Base-by-base conservation (phyloP, 306 rosid genomes). In the Biancaea sappan region DNA sequence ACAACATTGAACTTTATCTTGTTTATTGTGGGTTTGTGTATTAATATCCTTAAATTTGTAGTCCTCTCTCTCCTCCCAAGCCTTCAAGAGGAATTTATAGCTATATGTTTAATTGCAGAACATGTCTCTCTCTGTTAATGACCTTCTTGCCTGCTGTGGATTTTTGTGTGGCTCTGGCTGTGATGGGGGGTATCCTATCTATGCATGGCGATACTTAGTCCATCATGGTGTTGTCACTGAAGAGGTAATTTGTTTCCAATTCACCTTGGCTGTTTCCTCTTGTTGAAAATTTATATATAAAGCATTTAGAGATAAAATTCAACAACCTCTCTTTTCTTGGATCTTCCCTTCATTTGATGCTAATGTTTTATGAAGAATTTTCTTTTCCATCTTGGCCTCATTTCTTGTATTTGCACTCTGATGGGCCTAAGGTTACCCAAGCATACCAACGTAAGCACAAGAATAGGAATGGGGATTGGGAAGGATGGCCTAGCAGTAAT, bases 211-310 rank as follows among this genome's bases (percentile, higher is more conserved):
- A 73, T 90, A 94, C 84, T 82, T 91, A 46, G 79, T 79, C 70
- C 84, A 84, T 78, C 89, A 88, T 3, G 98, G 98, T 75, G 97
- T 94, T 77, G 97, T 94, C 76, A 94, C 96, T 44, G 97, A 91
- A 81, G 93, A 91, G 90, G 98, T 94, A 90, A 79, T 41, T 1
- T 21, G 2, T 50, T 72, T 65, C 54, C 63, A 12, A 41, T 56
- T 57, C 51, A 15, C 22, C 38, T 63, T 73, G 44, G 32, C 19
- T n/a, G 34, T 53, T 69, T 52, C 24, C 32, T 51, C 29, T 35
- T 38, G 34, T 57, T 56, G 60, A 50, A 76, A 67, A 26, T 37
- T 63, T 1, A 18, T 69, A 18, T 69, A 24, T 29, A 15, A 70
- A 44, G 26, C 61, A 52, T 37, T 76, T 35, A 19, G 32, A 26